Percentiles rank a stretch among this genome's conserved stretches.
Conservation (phyloP, 805 yeast genomes). For the Monosporozyma aerobia region DNA sequence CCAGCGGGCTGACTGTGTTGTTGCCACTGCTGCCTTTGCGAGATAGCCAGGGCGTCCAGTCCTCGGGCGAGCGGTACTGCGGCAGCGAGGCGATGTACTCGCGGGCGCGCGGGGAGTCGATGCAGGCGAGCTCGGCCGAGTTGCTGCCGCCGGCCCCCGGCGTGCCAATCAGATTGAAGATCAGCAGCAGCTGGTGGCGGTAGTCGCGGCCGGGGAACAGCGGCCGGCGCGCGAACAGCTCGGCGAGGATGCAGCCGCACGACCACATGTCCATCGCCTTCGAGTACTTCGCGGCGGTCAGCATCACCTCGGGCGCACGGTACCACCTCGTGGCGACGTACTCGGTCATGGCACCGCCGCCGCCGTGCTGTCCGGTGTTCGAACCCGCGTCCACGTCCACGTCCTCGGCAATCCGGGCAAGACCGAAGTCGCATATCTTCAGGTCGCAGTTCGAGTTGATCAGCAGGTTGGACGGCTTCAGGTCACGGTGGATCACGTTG, state of each 20-base stretch:
- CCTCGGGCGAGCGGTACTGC: slow-evolving; percentile 31
- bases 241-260: slow-evolving; percentile 92
- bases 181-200: slow-evolving; percentile 79
- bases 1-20: slow-evolving; percentile 56
- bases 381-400: too few species aligned
- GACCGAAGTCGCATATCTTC: slow-evolving; percentile 89
- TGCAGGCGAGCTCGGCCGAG: slow-evolving; percentile 57
- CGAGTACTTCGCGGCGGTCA: slow-evolving; percentile 85
- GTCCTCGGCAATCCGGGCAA: slow-evolving; percentile 67
- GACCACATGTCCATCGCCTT: slow-evolving; percentile 96
- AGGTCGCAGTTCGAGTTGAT: slow-evolving; percentile 89
- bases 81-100: slow-evolving; percentile 82
- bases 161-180: slow-evolving; percentile 79
- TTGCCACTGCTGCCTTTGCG: too few species aligned
- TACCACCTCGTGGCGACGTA: slow-evolving; percentile 98
- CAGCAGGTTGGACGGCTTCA: slow-evolving; percentile 81
- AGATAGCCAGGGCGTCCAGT: slow-evolving; percentile 3
- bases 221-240: slow-evolving; percentile 77
- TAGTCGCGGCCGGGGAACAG: slow-evolving; percentile 92
- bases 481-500: slow-evolving; percentile 87
- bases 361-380: slow-evolving; percentile 18
- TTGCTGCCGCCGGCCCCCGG: slow-evolving; percentile 34
- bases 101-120: slow-evolving; percentile 74
- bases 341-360: slow-evolving; percentile 64
- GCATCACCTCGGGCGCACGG: slow-evolving; percentile 95